Percentiles rank a stretch among this genome's conserved stretches.
Evolutionary conservation across 768 basidiomycete genomes (phyloP).

Genomic region (Lactarius evosmus): DNA sequence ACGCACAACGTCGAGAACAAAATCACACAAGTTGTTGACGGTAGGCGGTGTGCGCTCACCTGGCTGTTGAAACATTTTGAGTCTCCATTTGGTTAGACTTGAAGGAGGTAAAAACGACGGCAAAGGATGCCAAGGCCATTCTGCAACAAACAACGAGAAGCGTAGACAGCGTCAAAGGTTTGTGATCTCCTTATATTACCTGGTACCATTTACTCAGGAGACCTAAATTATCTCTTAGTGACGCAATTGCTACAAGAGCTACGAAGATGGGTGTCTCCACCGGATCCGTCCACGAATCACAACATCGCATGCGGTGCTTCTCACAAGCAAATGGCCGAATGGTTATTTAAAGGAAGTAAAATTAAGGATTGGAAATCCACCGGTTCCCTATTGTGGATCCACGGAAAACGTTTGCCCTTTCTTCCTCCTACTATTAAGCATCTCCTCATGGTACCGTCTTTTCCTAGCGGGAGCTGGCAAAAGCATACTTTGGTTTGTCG

Average conservation of each 20-base stretch:
- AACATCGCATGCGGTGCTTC: neutral
- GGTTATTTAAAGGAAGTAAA: neutral
- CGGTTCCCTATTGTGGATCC: too few species aligned
- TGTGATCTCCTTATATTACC: neutral
- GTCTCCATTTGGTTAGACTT: neutral
- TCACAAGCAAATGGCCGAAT: neutral
- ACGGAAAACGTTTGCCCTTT: too few species aligned
- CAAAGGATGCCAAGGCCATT: neutral
- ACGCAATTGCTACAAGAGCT: neutral
- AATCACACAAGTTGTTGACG: too few species aligned
- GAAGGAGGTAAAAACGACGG: neutral
- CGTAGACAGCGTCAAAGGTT: neutral
- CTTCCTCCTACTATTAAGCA: too few species aligned
- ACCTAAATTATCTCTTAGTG: neutral
- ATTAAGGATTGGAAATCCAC: too few species aligned
- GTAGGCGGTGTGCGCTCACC: neutral
- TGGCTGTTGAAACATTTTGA: neutral
- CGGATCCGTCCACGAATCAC: constrained; percentile 2
- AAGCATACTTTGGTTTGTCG: too few species aligned
- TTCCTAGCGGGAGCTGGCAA: too few species aligned
- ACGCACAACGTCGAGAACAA: too few species aligned
- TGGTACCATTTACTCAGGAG: neutral
- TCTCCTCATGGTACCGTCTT: too few species aligned
- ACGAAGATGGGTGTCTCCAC: neutral
- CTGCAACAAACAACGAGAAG: neutral